A percentile compares a stretch with the other conserved stretches of the same genome.
Conservation (phyloP, 1,284 basidiomycete genomes). For the Kalmanozyma brasiliensis region DNA sequence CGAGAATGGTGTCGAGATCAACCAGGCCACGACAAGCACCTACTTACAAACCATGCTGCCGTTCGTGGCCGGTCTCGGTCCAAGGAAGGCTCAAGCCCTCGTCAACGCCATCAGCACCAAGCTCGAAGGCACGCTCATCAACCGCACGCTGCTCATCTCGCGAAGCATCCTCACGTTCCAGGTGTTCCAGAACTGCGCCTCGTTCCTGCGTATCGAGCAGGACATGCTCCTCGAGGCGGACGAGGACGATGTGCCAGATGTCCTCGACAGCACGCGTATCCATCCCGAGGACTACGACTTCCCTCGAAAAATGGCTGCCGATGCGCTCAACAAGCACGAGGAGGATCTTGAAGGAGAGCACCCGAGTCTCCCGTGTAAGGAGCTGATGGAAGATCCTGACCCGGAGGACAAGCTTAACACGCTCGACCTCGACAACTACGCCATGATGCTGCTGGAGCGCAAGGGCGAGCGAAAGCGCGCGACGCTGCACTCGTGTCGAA, state of each 20-base stretch:
- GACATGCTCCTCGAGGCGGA: slow-evolving; percentile 70
- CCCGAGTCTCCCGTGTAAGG: slow-evolving; percentile 62
- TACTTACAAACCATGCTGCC: slow-evolving; percentile 90
- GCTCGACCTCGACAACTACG: slow-evolving; percentile 95
- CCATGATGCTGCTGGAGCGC: slow-evolving; percentile 77
- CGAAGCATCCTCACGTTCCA: slow-evolving; percentile 52
- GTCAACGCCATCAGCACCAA: slow-evolving; percentile 70
- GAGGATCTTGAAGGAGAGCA: slow-evolving; percentile 66
- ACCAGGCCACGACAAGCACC: slow-evolving; percentile 83
- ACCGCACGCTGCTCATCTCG: slow-evolving; percentile 57
- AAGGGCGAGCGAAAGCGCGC: slow-evolving; percentile 71
- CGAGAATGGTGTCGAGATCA: slow-evolving; percentile 93
- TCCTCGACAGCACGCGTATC: slow-evolving; percentile 93
- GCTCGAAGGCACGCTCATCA: slow-evolving; percentile 62
- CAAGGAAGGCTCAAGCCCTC: slow-evolving; percentile 88
- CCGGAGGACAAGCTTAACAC: slow-evolving; percentile 85
- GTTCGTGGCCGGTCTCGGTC: slow-evolving; percentile 92
- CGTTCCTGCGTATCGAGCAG: slow-evolving; percentile 77
- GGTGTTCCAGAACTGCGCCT: slow-evolving; percentile 73
- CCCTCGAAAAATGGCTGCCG: slow-evolving; percentile 97
- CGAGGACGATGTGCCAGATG: slow-evolving; percentile 80
- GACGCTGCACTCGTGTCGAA: slow-evolving; percentile 78
- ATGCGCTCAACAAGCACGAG: slow-evolving; percentile 82
- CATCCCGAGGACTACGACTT: slow-evolving; percentile 98
- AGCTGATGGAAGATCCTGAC: slow-evolving; percentile 85